Conservation (phyloP, 176 grass and related monocot genomes). For the Puya raimondii region DNA sequence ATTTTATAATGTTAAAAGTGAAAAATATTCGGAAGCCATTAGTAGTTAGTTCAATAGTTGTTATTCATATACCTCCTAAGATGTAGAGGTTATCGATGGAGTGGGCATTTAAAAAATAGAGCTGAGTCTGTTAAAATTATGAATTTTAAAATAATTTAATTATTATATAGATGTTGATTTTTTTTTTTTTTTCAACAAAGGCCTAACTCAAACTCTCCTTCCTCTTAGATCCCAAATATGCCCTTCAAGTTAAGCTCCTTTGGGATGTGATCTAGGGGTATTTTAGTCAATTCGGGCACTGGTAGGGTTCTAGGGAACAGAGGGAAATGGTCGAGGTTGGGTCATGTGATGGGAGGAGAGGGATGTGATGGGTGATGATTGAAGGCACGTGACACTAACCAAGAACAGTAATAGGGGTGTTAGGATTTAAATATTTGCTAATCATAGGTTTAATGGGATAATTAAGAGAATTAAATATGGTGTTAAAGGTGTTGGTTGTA, state of each 20-base stretch:
- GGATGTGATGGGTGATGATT: conserved; percentile 17
- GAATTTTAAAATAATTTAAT: not conserved
- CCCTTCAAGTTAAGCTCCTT: not conserved
- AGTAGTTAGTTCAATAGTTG: too few relatives aligned
- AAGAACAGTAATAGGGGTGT: not conserved
- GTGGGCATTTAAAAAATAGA: too few relatives aligned
- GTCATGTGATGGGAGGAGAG: conserved; percentile 8
- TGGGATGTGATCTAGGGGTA: not conserved
- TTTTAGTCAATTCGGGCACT: not conserved
- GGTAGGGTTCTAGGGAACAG: not conserved
- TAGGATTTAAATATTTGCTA: not conserved
- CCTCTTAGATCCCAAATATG: not conserved
- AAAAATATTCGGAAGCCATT: too few relatives aligned
- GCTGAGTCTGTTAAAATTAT: too few relatives aligned
- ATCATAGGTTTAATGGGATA: conserved; percentile 15
- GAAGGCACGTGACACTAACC: not conserved
- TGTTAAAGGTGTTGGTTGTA: conserved; percentile 15
- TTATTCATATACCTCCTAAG: too few relatives aligned
- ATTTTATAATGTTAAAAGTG: too few relatives aligned
- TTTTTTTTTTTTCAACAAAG: not conserved
- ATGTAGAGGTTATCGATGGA: too few relatives aligned
- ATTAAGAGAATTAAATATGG: conserved; percentile 19
- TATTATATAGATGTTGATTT: not conserved
- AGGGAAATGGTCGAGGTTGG: not conserved
- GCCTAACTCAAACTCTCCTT: not conserved